Evolutionary conservation across 495 filamentous ascomycete species (phyloP).

Genomic region (Penicillium canescens): DNA sequence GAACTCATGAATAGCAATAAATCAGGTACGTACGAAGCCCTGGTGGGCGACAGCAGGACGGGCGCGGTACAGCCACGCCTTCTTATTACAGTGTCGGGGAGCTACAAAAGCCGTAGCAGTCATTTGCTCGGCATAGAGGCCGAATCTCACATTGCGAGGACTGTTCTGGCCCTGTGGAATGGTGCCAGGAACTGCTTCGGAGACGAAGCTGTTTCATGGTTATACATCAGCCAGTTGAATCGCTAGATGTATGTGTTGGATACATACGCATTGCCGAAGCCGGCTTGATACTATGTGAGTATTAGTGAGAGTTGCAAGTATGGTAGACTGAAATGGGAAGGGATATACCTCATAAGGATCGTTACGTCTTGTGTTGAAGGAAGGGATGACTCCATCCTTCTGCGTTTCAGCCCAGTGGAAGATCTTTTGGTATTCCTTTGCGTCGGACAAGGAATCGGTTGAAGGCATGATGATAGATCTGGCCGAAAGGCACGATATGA

Average conservation of each 20-base stretch:
- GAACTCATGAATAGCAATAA: not conserved
- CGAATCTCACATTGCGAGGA: conserved; percentile 47
- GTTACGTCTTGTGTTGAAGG: conserved; percentile 49
- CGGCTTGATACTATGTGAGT: conserved; percentile 47
- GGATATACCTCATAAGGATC: conserved; percentile 51
- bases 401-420: conserved; percentile 61
- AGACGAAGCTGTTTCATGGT: conserved; percentile 31
- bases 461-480: conserved; percentile 27
- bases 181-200: conserved; percentile 50
- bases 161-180: conserved; percentile 50
- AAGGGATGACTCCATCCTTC: conserved; percentile 49
- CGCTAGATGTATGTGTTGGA: conserved; percentile 13
- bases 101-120: conserved; percentile 50
- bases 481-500: not conserved
- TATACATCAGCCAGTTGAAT: conserved; percentile 29
- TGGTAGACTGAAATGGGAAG: not conserved
- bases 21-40: conserved; percentile 41
- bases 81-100: conserved; percentile 48
- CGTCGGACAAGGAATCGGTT: conserved; percentile 26
- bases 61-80: conserved; percentile 49
- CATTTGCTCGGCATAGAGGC: conserved; percentile 49
- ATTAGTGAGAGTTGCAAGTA: conserved; percentile 18
- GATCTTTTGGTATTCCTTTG: conserved; percentile 54
- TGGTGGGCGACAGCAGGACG: conserved; percentile 52
- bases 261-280: conserved; percentile 55